phyloP scores from a whole-genome alignment of 2,329 filamentous ascomycete species.

The Byssoonygena ceratinophila region DNA sequence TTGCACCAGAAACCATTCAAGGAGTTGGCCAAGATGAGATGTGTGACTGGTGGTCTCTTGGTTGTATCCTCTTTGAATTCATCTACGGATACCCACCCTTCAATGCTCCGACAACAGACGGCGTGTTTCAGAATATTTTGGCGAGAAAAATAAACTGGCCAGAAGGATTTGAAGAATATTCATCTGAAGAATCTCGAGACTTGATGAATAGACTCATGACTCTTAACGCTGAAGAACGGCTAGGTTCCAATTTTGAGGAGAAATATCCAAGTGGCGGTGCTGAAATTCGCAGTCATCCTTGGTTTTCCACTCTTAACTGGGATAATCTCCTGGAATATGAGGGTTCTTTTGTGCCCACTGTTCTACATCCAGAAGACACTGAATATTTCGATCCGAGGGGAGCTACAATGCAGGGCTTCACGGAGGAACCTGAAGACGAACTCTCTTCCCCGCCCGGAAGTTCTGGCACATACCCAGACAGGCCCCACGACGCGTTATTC shows the following conservation, averaged over 20 bases:
- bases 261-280: constrained; percentile 74
- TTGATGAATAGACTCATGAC: constrained; percentile 88
- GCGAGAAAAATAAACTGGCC: constrained; percentile 87
- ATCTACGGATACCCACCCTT: constrained; percentile 89
- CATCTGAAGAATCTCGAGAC: constrained; percentile 82
- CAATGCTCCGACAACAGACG: constrained; percentile 76
- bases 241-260: constrained; percentile 77
- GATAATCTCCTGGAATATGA: constrained; percentile 85
- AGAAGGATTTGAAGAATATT: constrained; percentile 63
- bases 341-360: constrained; percentile 85
- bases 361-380: constrained; percentile 90
- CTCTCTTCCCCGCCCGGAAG: constrained; percentile 57
- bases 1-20: constrained; percentile 92
- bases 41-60: constrained; percentile 99
- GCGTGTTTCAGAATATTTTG: constrained; percentile 95
- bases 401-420: constrained; percentile 82
- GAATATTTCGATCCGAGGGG: constrained; percentile 94
- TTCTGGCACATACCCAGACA: constrained; percentile 69
- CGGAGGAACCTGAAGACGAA: constrained; percentile 89
- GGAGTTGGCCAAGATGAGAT: constrained; percentile 93
- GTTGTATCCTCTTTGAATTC: constrained; percentile 95
- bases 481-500: constrained; percentile 89
- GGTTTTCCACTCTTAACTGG: constrained; percentile 85
- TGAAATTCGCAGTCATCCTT: constrained; percentile 79
- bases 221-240: constrained; percentile 65